Conservation (phyloP, 257 asterid species). For the Osmanthus fragrans region DNA sequence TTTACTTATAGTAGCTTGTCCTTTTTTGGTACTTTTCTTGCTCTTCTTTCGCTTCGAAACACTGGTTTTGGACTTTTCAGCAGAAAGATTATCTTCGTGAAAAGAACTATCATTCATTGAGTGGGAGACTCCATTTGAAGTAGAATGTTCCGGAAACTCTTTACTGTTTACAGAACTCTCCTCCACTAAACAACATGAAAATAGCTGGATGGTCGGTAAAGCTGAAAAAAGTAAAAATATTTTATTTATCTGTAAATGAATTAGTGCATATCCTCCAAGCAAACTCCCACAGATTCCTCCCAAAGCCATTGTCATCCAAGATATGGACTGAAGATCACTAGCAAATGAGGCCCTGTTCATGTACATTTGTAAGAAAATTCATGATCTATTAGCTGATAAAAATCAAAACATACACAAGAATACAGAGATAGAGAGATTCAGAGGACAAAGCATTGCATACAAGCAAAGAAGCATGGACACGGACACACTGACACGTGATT, state of each 20-base stretch:
- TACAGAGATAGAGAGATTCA: not conserved
- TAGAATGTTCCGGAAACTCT: constrained; percentile 31
- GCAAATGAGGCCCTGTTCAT: constrained; percentile 85
- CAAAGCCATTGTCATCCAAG: constrained; percentile 97
- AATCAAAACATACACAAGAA: not conserved
- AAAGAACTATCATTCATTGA: constrained; percentile 27
- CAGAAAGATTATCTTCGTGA: constrained; percentile 36
- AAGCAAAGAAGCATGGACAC: not conserved
- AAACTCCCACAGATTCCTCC: constrained; percentile 97
- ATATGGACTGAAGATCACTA: constrained; percentile 94
- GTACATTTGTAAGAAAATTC: constrained; percentile 26
- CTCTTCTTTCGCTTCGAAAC: constrained; percentile 64
- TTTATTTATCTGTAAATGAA: constrained; percentile 51
- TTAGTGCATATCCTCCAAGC: constrained; percentile 83
- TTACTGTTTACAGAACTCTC: constrained; percentile 49
- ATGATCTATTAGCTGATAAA: constrained; percentile 18
- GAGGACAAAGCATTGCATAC: not conserved
- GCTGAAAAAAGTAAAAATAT: constrained; percentile 72
- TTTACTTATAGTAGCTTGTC: constrained; percentile 25
- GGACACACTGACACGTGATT: too few species aligned
- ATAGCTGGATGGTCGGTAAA: constrained; percentile 74
- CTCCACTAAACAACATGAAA: constrained; percentile 78
- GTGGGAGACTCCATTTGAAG: constrained; percentile 48
- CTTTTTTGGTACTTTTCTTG: constrained; percentile 46
- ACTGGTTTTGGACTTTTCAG: constrained; percentile 37